These are phyloP conservation scores for Pichia terricola DNA, from an alignment of 1,139 yeast species.

Conservation along the genomic window DNA sequence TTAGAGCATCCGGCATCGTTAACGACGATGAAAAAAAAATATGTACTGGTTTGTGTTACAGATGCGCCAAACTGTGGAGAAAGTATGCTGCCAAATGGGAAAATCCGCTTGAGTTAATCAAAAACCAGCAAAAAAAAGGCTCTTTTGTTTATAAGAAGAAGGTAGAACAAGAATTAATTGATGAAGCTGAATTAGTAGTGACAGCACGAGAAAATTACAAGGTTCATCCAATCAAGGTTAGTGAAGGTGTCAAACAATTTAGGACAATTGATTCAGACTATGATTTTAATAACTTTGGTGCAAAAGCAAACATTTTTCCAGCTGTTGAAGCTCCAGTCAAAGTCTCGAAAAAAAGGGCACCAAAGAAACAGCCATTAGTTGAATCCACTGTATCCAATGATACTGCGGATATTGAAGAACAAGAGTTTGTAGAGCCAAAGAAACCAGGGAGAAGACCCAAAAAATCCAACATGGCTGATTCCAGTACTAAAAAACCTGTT, in stretches of 20 bases:
- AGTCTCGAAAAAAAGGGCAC: constrained; percentile 1
- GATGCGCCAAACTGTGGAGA: constrained; percentile 91
- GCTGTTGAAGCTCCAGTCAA: not conserved
- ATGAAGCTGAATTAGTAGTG: constrained; percentile 53
- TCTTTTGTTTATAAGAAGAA: constrained; percentile 47
- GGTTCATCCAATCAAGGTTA: constrained; percentile 12
- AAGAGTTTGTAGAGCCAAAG: too few species aligned
- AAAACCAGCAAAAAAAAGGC: constrained; percentile 36
- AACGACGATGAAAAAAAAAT: constrained; percentile 7
- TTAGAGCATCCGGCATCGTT: constrained; percentile 54
- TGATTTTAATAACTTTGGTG: constrained; percentile 5
- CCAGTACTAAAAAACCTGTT: not conserved
- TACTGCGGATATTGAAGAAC: too few species aligned
- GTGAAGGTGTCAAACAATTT: constrained; percentile 5
- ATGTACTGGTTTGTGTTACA: constrained; percentile 55
- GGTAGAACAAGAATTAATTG: constrained; percentile 62
- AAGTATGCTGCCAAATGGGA: constrained; percentile 89
- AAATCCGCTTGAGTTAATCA: constrained; percentile 59
- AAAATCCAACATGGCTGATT: not conserved
- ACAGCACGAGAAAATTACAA: constrained; percentile 35
- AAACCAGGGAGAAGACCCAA: not conserved
- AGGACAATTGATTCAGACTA: constrained; percentile 11
- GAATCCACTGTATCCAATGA: not conserved
- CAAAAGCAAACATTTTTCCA: too few species aligned
- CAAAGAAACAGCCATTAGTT: not conserved